Evolutionary conservation across 78 protist species (phyloP).

Genomic region (Tieghemostelium lacteum): DNA sequence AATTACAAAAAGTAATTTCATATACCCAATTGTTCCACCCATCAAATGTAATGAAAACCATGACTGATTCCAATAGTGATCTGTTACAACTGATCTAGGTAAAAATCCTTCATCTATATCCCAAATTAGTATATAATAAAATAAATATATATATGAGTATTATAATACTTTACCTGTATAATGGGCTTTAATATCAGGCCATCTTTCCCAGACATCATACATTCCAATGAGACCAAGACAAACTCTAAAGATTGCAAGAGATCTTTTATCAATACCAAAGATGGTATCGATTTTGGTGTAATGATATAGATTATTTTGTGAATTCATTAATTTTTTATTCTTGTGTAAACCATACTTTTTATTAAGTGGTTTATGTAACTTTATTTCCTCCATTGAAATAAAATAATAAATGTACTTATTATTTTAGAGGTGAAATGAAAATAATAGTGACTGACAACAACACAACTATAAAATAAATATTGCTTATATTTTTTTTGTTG

Average conservation of each 20-base stretch:
- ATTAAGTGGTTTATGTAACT: too few species aligned
- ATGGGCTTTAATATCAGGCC: constrained; percentile 74
- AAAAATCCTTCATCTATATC: constrained; percentile 58
- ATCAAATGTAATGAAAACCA: constrained; percentile 59
- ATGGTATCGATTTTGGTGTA: constrained; percentile 47
- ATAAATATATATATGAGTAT: not conserved
- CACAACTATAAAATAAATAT: too few species aligned
- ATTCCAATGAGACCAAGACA: constrained; percentile 44
- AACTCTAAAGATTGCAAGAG: constrained; percentile 45
- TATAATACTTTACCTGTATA: constrained; percentile 29
- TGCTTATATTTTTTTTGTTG: too few species aligned
- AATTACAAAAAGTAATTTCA: constrained; percentile 25
- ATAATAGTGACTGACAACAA: too few species aligned
- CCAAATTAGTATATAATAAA: not conserved
- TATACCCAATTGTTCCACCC: constrained; percentile 29
- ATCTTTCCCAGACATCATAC: constrained; percentile 40
- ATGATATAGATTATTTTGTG: too few species aligned
- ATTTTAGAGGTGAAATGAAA: too few species aligned
- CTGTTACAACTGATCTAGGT: constrained; percentile 34
- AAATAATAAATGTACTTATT: too few species aligned
- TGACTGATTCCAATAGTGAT: constrained; percentile 10
- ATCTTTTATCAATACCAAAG: constrained; percentile 60
- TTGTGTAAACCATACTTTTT: too few species aligned
- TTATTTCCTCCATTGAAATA: too few species aligned
- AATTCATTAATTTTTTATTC: too few species aligned